These are phyloP conservation scores for Leptographium radiaticola DNA, from an alignment of 2,329 filamentous ascomycete species.

Conservation along the genomic window DNA sequence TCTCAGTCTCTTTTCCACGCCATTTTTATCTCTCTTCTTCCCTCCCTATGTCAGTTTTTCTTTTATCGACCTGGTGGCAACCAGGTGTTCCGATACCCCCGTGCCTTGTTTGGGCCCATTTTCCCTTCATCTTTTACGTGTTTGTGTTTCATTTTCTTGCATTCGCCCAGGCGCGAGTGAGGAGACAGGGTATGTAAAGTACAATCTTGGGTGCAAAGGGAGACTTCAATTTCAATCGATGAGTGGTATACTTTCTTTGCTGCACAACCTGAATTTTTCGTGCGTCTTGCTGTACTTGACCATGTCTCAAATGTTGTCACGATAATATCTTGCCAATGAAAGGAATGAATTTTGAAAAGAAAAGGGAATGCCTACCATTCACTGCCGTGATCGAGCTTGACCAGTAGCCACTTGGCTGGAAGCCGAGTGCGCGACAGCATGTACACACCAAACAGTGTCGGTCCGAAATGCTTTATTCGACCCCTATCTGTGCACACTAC, in stretches of 20 bases:
- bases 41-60: background rate
- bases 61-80: background rate
- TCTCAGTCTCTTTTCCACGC: background rate
- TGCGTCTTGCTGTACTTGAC: background rate
- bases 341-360: too few relatives aligned
- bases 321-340: too few relatives aligned
- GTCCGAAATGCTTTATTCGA: too few relatives aligned
- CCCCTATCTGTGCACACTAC: too few relatives aligned
- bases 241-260: background rate
- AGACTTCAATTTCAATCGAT: background rate
- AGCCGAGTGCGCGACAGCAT: too few relatives aligned
- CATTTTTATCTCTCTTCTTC: background rate
- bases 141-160: background rate
- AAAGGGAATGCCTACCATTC: too few relatives aligned
- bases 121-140: background rate
- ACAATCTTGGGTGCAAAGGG: background rate
- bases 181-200: background rate
- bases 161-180: conserved; percentile 6
- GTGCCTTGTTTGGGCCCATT: background rate
- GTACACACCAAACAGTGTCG: too few relatives aligned
- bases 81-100: conserved; percentile 8
- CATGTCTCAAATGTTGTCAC: too few relatives aligned
- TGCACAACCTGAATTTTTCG: background rate
- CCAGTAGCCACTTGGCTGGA: too few relatives aligned
- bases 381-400: too few relatives aligned